A percentile compares a stretch with the other conserved stretches of the same genome.
phyloP scores from a whole-genome alignment of 2,329 filamentous ascomycete genomes.

The Penicillium sp. region DNA sequence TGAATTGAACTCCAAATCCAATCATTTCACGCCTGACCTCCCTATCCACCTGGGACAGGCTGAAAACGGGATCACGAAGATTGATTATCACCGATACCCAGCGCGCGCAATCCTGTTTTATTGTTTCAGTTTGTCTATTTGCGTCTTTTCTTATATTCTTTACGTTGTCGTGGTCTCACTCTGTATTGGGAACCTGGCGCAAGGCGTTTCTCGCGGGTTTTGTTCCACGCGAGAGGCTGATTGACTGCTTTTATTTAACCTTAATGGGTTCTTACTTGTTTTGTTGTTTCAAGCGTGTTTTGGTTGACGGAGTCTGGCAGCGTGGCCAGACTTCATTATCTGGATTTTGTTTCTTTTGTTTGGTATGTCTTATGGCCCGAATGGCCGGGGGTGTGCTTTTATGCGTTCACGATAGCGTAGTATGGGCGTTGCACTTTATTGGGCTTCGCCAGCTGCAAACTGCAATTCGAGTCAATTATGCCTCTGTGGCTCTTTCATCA shows the following conservation, averaged over 20 bases:
- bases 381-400: not conserved
- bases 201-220: conserved; percentile 3
- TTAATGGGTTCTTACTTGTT: not conserved
- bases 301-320: not conserved
- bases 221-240: not conserved
- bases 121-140: not conserved
- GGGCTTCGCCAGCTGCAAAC: not conserved
- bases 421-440: not conserved
- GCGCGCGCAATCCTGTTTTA: conserved; percentile 3
- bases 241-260: not conserved
- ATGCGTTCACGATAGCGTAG: not conserved
- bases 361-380: not conserved
- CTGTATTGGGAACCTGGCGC: not conserved
- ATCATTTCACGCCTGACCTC: not conserved
- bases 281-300: conserved; percentile 4
- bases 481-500: not conserved
- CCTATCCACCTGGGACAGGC: not conserved
- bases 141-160: not conserved
- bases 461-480: not conserved
- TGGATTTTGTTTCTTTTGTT: not conserved
- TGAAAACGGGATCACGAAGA: conserved; percentile 12
- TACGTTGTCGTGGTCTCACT: not conserved
- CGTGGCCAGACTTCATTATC: not conserved
- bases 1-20: conserved; percentile 6
- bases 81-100: conserved; percentile 16